Base-by-base conservation (phyloP, 2,329 filamentous ascomycete genomes). In the Colletotrichum liaoningense region DNA sequence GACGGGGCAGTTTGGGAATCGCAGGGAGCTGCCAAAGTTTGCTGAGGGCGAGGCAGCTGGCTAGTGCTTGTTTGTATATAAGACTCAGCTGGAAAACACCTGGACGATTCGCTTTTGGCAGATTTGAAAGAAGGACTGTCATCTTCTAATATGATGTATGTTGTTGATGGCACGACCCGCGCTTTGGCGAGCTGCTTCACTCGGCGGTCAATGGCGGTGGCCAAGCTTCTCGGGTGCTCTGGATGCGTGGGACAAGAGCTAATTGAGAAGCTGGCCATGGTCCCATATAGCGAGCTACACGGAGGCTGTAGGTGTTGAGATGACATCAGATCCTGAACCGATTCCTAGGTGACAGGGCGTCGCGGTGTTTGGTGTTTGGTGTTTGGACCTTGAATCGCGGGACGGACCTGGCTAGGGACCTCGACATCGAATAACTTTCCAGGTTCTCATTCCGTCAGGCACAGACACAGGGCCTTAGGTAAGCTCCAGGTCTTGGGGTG, bases 281-380 rank as follows among this genome's bases (percentile, higher is more conserved):
- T 28, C 26, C 26, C 5, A 19, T 49, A 49, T 8, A 22, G 42
- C 42, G n/a, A 22, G 42, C 42, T 49, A 22, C 2, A 55, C 14
- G n/a, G 9, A 11, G 54, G 33, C 33, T 35, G 3, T 35, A 35
- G 11, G 63, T 64, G 30, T 52, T 54, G 57, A 24, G 49, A 72
- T 72, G 69, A 68, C 69, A 72, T 59, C 64, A 52, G 42, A 56
- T 8, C 55, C 22, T 26, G 30, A 69, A 49, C 59, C 52, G 42
- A 24, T 30, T 28, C 60, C 12, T 16, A 52, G 8, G 16, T 49
- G 42, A 9, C 42, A 49, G 19, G 42, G 42, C 14, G n/a, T 14
- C 54, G 22, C 46, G 42, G 49, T 63, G 38, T 42, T 42, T 19
- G 38, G 49, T 63, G 38, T 42, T 42, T 19, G 38, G 6, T 42